Evolutionary conservation across 202 grass and related monocot species (phyloP).

Genomic region (Schoenoplectus tabernaemontani): DNA sequence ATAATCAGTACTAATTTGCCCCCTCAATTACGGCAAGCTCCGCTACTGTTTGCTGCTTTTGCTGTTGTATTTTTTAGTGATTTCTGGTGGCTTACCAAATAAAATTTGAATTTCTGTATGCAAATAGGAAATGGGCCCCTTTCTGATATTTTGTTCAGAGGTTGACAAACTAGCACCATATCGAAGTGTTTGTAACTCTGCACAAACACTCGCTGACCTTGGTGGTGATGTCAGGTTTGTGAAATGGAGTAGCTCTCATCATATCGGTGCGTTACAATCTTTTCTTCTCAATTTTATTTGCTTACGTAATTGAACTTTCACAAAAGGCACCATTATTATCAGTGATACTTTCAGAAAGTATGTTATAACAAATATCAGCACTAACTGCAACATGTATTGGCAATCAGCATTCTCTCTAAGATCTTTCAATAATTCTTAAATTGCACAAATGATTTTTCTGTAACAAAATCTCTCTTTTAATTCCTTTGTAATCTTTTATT

Average conservation of each 20-base stretch:
- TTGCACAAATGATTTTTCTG: neutral
- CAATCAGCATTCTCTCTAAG: neutral
- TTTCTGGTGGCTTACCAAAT: neutral
- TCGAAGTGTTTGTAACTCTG: constrained; percentile 65
- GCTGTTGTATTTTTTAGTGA: neutral
- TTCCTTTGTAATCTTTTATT: neutral
- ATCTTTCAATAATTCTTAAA: neutral
- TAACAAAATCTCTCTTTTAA: neutral
- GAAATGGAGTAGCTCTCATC: constrained; percentile 64
- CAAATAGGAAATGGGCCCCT: constrained; percentile 59
- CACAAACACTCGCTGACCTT: constrained; percentile 52
- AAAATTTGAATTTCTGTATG: constrained; percentile 17
- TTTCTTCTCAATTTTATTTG: constrained; percentile 7
- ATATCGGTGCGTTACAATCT: constrained; percentile 45
- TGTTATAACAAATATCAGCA: neutral
- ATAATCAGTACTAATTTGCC: too few species aligned
- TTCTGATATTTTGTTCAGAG: constrained; percentile 94
- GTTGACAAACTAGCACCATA: constrained; percentile 72
- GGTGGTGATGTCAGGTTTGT: constrained; percentile 68
- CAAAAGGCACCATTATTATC: neutral
- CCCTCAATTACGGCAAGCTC: too few species aligned
- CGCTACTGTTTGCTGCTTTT: neutral
- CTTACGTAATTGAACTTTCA: neutral
- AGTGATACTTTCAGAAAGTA: neutral
- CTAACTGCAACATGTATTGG: neutral